phyloP scores from a whole-genome alignment of 331 rosid genomes.

The Spiraea crenata region DNA sequence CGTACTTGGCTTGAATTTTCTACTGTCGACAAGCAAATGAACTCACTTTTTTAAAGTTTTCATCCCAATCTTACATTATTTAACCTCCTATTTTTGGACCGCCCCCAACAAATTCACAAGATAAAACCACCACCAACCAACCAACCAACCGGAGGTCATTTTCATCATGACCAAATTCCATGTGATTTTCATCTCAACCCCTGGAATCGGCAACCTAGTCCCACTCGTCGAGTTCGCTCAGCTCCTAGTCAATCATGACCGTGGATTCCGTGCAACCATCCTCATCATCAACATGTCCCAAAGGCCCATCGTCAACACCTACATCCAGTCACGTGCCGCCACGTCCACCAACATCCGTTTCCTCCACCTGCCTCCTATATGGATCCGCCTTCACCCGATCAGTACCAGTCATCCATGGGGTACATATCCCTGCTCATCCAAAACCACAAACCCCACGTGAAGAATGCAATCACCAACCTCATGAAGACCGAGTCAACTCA shows the following conservation, averaged over 20 bases:
- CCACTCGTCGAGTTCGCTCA: conserved; percentile 34
- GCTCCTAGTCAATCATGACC: conserved; percentile 23
- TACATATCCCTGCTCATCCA: conserved; percentile 15
- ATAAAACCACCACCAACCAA: background rate
- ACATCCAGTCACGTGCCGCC: conserved; percentile 24
- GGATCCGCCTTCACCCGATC: conserved; percentile 11
- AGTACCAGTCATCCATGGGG: conserved; percentile 9
- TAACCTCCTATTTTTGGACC: background rate
- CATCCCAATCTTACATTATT: background rate
- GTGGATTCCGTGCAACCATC: conserved; percentile 25
- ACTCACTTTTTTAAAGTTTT: background rate
- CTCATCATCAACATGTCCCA: conserved; percentile 30
- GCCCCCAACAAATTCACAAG: background rate
- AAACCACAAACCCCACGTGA: conserved; percentile 16
- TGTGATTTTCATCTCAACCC: conserved; percentile 28
- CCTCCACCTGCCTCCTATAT: background rate
- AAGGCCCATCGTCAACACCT: conserved; percentile 21
- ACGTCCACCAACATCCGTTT: conserved; percentile 12
- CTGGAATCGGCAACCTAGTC: conserved; percentile 26
- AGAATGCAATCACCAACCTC: conserved; percentile 1
- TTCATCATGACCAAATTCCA: conserved; percentile 14
- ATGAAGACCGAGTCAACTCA: background rate
- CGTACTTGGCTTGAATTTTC: no score
- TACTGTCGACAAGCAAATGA: no score
- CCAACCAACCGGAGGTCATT: background rate